A percentile compares a stretch with the other conserved stretches of the same genome.
Conservation (phyloP, 2,329 filamentous ascomycete genomes). For the Pseudogymnoascus sp. region DNA sequence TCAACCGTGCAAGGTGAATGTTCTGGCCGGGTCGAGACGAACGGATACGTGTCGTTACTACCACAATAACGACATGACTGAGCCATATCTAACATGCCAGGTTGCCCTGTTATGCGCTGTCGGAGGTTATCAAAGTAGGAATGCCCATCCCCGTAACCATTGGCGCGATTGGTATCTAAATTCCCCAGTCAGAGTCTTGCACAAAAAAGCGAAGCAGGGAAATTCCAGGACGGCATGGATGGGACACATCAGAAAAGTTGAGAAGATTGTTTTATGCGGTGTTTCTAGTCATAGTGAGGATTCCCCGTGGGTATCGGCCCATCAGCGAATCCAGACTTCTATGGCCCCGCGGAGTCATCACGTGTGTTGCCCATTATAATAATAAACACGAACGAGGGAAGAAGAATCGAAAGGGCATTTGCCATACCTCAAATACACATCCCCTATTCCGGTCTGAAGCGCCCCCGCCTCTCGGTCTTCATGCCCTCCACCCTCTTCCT, state of each 20-base stretch:
- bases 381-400: neutral
- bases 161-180: neutral
- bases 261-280: conserved; percentile 60
- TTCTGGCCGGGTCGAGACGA: neutral
- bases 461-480: conserved; percentile 57
- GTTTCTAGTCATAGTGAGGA: conserved; percentile 46
- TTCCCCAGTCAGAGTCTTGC: neutral
- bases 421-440: conserved; percentile 19
- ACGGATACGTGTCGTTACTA: neutral
- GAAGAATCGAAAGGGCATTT: conserved; percentile 7
- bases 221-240: neutral
- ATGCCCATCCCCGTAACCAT: neutral
- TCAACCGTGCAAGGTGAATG: neutral
- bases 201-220: too few relatives aligned
- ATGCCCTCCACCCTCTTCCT: conserved; percentile 61
- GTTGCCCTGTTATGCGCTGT: neutral
- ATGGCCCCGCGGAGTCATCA: conserved; percentile 47
- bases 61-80: neutral
- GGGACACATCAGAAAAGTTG: conserved; percentile 46
- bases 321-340: conserved; percentile 33
- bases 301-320: conserved; percentile 23
- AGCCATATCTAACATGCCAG: neutral
- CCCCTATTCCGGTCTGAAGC: conserved; percentile 44
- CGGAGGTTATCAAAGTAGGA: neutral
- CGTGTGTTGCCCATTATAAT: conserved; percentile 13